Percentiles rank a stretch among this genome's conserved stretches.
Conservation (phyloP, 352 stramenopile genomes). For the Pythium sukuiense region DNA sequence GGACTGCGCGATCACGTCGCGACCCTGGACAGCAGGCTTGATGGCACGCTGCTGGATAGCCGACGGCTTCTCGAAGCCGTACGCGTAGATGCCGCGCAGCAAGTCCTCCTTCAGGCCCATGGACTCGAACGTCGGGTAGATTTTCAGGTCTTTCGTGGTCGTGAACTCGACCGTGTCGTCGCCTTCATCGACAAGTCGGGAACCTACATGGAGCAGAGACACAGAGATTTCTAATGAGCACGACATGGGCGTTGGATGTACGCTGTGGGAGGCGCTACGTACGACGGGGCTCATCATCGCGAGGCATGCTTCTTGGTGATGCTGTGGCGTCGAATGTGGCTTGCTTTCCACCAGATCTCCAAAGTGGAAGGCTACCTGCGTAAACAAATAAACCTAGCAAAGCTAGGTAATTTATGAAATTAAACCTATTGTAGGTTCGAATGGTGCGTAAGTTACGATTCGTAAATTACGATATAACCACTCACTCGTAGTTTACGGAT, state of each 20-base stretch:
- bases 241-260: background rate
- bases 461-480: too few species aligned
- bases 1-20: constrained; percentile 98
- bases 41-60: constrained; percentile 99
- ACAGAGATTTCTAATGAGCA: constrained; percentile 8
- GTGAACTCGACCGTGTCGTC: constrained; percentile 88
- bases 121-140: constrained; percentile 95
- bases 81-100: constrained; percentile 99
- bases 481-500: too few species aligned
- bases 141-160: constrained; percentile 87
- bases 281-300: constrained; percentile 26
- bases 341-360: background rate
- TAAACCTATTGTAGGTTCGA: background rate
- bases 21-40: constrained; percentile 96
- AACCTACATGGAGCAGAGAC: constrained; percentile 33
- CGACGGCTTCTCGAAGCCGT: constrained; percentile 99
- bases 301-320: constrained; percentile 16
- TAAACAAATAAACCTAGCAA: background rate
- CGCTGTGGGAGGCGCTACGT: constrained; percentile 2
- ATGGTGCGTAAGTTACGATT: too few species aligned
- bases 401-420: background rate
- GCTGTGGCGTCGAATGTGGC: background rate
- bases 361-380: background rate
- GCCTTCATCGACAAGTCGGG: constrained; percentile 65
- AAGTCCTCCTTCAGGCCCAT: constrained; percentile 99